Evolutionary conservation across 306 rosid species (phyloP), one percentile per base, ranked within the genome.

Genomic region (Betula pendula): DNA sequence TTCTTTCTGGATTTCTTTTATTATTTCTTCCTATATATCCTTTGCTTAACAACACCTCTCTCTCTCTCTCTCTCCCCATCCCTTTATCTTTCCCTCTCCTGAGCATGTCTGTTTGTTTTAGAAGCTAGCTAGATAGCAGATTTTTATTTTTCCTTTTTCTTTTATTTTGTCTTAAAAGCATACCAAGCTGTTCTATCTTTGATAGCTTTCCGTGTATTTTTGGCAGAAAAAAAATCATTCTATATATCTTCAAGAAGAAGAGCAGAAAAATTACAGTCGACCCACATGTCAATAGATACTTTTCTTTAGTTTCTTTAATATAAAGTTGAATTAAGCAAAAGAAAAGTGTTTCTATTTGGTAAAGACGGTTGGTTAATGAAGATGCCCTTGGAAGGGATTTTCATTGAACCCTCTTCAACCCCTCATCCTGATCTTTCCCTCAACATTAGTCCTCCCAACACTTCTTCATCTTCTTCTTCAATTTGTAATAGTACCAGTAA

Each of bases 301-400:
- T 66, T 80, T 84, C 84, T 73, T 71, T 80, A 66, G 20, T 58
- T 60, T 60, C 68, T 60, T 60, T 60, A 60, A 44, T 19, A 66
- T 66, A 66, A 38, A 66, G 48, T 77, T 79, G 79, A 52, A 73
- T 81, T 82, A 12, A 79, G 71, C 48, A 56, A 38, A 84, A 69
- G 79, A 31, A 50, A 22, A 55, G 52, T 55, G 52, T 55, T 24
- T 74, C 47, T 50, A 16, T 58, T 77, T 44, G 69, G 55, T 67
- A 55, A 67, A 66, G 77, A 68, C 2, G 58, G 73, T 78, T 74
- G 58, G 73, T 78, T 74, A 25, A 35, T 55, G 81, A 92, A 93
- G 77, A 93, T 93, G 98, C 93, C 98, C 91, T 93, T 89, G 84
- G 91, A 91, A 69, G 98, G 93, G 91, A 83, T 88, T 83, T 90